Base-by-base conservation (phyloP, 177 flowering plant species). In the Tripterygium wilfordii region DNA sequence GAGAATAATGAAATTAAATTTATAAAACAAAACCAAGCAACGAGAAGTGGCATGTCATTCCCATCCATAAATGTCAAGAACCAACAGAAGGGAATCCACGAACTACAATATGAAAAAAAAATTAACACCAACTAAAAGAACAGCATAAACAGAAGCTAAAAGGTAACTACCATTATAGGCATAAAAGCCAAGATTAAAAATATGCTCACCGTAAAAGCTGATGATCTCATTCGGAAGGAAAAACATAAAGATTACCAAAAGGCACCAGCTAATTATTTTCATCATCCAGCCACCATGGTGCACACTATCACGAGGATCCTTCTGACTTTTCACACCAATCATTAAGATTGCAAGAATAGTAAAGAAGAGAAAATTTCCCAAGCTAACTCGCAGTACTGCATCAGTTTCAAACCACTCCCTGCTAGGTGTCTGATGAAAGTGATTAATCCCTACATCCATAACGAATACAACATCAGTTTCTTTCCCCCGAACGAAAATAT, bases 241-340 rank as follows among this genome's bases (percentile, higher is more conserved):
- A 65, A 94, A 94, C 78, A 74, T 87, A 5, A 94, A 65, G 25
- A 94, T 68, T 27, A 94, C 92, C 65, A 89, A 49, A 42, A 94
- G 65, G 54, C 61, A 86, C 99, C 99, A 94, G 67, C 74, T 61
- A 42, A 85, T 71, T 38, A 87, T 36, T 68, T 94, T 89, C 69
- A 74, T 64, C 99, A 83, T 86, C 99, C 99, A 94, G 59, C 97
- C 96, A 51, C 97, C 99, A 70, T 94, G 99, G 65, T 94, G 99
- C 72, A 89, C 36, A 33, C 64, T 43, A 64, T 94, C 99, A 43
- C 99, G 87, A 26, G 97, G 97, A 70, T 94, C 99, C 63, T 67
- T 86, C 60, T 84, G 96, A 65, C 58, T 75, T 74, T 83, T 94
- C 26, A 94, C 91, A 47, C 97, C 97, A 66, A 87, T 60, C 99